Conservation (phyloP, 768 basidiomycete genomes). For the Boletus subcaerulescens region DNA sequence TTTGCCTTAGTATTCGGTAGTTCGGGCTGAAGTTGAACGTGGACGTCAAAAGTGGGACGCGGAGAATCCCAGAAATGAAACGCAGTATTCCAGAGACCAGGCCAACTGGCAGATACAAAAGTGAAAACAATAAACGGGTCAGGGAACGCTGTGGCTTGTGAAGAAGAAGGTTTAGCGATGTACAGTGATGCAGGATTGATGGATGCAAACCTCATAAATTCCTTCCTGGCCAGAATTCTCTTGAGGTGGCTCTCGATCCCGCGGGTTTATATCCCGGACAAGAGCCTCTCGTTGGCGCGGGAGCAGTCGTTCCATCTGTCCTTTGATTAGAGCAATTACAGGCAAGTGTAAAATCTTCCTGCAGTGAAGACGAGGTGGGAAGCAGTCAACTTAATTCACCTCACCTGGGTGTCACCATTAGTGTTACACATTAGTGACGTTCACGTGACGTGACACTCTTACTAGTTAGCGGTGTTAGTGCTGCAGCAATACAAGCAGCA, state of each 20-base stretch:
- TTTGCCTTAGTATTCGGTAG: conserved; percentile 39
- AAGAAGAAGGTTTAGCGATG: not conserved
- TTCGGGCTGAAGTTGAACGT: conserved; percentile 44
- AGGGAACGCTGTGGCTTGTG: conserved; percentile 3
- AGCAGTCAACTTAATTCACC: no score
- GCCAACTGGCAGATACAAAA: conserved; percentile 59
- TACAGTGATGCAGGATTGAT: no score
- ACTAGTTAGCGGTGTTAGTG: no score
- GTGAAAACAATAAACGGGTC: conserved; percentile 21
- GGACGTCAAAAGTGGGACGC: conserved; percentile 65
- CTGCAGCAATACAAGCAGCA: no score
- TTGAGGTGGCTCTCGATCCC: not conserved
- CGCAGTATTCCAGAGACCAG: conserved; percentile 46
- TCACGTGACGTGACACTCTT: no score
- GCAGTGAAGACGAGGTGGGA: no score
- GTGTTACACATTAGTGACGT: no score
- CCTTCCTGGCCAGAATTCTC: conserved; percentile 1
- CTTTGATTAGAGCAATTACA: no score
- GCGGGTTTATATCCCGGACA: not conserved
- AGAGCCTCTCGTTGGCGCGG: not conserved
- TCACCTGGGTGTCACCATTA: no score
- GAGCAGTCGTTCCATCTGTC: not conserved
- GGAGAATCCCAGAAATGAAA: conserved; percentile 63
- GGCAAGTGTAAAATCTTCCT: no score
- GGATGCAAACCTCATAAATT: conserved; percentile 6